Conservation (phyloP, 768 basidiomycete species). For the Phylloporus sp. region DNA sequence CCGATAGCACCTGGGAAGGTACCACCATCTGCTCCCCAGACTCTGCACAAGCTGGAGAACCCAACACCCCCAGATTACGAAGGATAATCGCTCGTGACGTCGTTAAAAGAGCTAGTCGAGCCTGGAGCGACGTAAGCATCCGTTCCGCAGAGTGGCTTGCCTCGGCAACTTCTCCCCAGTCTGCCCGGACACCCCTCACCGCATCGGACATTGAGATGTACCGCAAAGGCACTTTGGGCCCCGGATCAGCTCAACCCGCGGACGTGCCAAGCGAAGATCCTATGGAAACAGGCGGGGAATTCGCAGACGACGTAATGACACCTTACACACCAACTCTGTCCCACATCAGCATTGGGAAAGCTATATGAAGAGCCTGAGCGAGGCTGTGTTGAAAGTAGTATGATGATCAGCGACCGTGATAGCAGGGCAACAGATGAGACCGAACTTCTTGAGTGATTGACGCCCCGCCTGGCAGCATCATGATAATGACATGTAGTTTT, state of each 20-base stretch:
- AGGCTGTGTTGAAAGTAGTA: constrained; percentile 6
- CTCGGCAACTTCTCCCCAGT: constrained; percentile 16
- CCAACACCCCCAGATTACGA: constrained; percentile 9
- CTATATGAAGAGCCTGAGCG: constrained; percentile 30
- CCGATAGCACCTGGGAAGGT: constrained; percentile 8
- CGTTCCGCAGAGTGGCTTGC: constrained; percentile 31
- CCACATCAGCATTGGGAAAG: constrained; percentile 33
- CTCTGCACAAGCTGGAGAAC: background rate
- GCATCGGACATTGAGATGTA: constrained; percentile 24
- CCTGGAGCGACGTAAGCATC: constrained; percentile 25
- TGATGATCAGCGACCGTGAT: constrained; percentile 15
- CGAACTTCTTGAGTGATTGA: background rate
- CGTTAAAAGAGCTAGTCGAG: constrained; percentile 18
- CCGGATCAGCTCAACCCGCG: background rate
- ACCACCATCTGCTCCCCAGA: constrained; percentile 1
- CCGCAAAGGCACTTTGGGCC: constrained; percentile 15
- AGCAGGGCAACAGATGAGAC: constrained; percentile 4
- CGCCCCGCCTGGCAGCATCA: background rate
- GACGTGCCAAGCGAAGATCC: background rate
- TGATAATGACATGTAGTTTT: constrained; percentile 12
- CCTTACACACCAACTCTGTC: background rate
- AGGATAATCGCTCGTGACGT: constrained; percentile 14
- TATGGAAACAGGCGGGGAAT: constrained; percentile 1
- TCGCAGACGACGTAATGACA: constrained; percentile 1
- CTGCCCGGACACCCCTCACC: constrained; percentile 13